Conservation (phyloP, 306 rosid genomes). For the Rosa multiflora region DNA sequence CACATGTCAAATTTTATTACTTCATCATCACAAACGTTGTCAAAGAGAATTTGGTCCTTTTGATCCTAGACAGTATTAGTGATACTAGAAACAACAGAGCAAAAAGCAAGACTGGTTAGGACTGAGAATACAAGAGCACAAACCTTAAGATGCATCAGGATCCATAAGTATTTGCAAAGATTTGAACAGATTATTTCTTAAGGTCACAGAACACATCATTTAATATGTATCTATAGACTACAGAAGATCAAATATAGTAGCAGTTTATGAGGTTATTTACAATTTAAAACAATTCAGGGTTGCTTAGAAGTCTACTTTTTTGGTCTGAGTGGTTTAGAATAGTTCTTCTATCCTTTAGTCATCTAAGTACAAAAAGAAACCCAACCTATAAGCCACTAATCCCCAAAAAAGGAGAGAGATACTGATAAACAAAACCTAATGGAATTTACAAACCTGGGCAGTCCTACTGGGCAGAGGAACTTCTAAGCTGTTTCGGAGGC, state of each 20-base stretch:
- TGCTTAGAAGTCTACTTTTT: neutral
- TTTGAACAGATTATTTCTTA: neutral
- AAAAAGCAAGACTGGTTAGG: neutral
- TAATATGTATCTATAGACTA: neutral
- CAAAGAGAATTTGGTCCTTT: neutral
- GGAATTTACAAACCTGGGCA: slow-evolving; percentile 63
- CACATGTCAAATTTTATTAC: neutral
- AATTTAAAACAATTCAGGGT: neutral
- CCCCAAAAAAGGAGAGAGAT: neutral
- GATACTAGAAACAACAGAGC: neutral
- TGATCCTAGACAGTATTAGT: neutral
- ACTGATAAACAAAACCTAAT: neutral
- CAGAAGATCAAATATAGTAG: neutral
- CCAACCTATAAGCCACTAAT: neutral
- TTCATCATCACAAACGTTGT: neutral
- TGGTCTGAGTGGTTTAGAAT: neutral
- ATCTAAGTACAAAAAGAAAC: neutral
- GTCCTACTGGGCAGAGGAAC: slow-evolving; percentile 75
- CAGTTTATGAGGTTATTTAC: neutral
- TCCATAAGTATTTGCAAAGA: neutral
- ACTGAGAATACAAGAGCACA: neutral
- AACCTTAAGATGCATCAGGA: neutral
- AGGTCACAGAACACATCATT: neutral
- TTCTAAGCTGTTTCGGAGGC: slow-evolving; percentile 72
- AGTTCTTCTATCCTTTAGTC: neutral